phyloP scores from a whole-genome alignment of 78 protist species.

The Polysphondylium violaceum region DNA sequence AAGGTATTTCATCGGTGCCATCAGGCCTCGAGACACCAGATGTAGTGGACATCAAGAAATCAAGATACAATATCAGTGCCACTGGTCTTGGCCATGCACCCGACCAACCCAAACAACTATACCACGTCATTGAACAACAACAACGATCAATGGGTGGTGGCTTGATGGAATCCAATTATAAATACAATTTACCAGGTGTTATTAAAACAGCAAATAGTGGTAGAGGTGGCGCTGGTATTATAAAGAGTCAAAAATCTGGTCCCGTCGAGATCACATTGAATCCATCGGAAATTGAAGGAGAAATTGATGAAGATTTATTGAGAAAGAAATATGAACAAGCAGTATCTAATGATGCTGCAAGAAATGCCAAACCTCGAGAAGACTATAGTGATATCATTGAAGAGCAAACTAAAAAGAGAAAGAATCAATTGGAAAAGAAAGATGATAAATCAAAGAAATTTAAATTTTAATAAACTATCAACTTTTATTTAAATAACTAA shows the following conservation, averaged over 20 bases:
- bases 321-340: conserved; percentile 86
- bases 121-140: conserved; percentile 70
- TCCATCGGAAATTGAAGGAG: conserved; percentile 69
- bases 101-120: conserved; percentile 55
- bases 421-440: background rate
- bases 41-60: conserved; percentile 45
- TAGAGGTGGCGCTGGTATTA: conserved; percentile 30
- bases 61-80: background rate
- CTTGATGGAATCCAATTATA: conserved; percentile 80
- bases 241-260: conserved; percentile 61
- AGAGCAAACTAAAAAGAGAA: conserved; percentile 57
- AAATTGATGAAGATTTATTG: conserved; percentile 56
- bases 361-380: conserved; percentile 32
- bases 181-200: conserved; percentile 55
- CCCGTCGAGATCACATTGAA: conserved; percentile 65
- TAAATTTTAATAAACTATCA: conserved; percentile 63
- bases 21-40: conserved; percentile 87
- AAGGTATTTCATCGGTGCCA: conserved; percentile 53
- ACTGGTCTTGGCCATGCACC: too few species aligned
- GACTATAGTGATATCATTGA: conserved; percentile 66
- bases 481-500: background rate
- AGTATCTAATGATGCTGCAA: background rate
- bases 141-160: conserved; percentile 38
- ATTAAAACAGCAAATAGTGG: background rate
- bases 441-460: conserved; percentile 83